Evolutionary conservation across 1,139 yeast species (phyloP), one percentile per base, ranked within the genome.

Genomic region (Trichomonascaceae sp.): DNA sequence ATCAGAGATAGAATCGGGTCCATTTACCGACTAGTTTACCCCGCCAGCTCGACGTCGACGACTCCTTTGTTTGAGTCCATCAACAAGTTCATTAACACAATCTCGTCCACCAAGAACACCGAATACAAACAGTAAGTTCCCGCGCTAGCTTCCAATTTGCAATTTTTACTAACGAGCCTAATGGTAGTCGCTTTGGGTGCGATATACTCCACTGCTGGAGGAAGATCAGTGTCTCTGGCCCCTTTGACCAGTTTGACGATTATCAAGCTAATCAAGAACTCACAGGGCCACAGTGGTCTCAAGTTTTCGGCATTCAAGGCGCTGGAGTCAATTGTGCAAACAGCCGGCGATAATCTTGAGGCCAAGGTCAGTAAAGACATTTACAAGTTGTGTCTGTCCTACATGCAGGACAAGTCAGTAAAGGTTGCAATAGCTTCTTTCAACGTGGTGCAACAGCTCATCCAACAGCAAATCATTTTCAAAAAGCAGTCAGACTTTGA

Each of bases 281-380:
- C n/a, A n/a, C n/a, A n/a, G n/a, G n/a, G n/a, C n/a, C n/a, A n/a
- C n/a, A n/a, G n/a, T n/a, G 62, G 62, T 4, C 48, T 43, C 29
- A 38, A 46, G 23, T 43, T 42, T 23, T 37, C 58, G 2, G 34
- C 50, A 2, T 34, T 54, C 25, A 29, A 39, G 2, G 30, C 59
- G 2, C 37, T 55, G 23, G 42, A 52, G 5, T 32, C 41, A 8
- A 40, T 53, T 6, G 32, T 46, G 13, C 28, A 37, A 13, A 35
- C 50, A 2, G 42, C 53, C 2, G 58, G 57, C 8, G 55, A 52
- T 20, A 42, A 56, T 8, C 48, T 53, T 32, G 62, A 57, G 28
- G 60, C 54, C 16, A 30, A 51, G 3, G 41, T 54, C 11, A 38
- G 45, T 17, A 53, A 55, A 33, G 60, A 57, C 30, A 32, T 54